Evolutionary conservation across 805 yeast species (phyloP).

Genomic region (Candida pseudofarinosa): DNA sequence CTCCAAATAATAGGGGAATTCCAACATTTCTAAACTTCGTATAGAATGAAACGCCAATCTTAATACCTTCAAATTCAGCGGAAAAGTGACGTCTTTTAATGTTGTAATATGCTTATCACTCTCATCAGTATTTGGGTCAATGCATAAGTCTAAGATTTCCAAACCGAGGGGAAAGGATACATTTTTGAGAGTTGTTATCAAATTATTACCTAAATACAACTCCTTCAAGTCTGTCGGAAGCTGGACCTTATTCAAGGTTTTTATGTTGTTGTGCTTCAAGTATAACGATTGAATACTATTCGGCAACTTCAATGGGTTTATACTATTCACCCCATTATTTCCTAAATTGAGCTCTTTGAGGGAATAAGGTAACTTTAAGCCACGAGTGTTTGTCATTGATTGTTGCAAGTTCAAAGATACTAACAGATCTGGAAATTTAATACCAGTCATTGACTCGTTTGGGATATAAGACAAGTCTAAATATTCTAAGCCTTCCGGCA

Average conservation of each 20-base stretch:
- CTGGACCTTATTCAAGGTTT: conserved; percentile 40
- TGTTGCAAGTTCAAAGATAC: conserved; percentile 35
- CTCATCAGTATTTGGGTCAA: conserved; percentile 40
- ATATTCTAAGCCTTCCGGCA: conserved; percentile 33
- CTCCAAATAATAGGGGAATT: conserved; percentile 32
- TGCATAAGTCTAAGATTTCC: conserved; percentile 38
- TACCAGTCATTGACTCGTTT: conserved; percentile 44
- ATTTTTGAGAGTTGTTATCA: conserved; percentile 42
- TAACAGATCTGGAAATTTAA: conserved; percentile 41
- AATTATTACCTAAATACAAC: conserved; percentile 38
- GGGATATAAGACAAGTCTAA: conserved; percentile 41
- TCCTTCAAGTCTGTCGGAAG: conserved; percentile 33
- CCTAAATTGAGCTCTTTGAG: conserved; percentile 30
- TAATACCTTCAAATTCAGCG: conserved; percentile 30
- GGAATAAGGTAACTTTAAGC: conserved; percentile 34
- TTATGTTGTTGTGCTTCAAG: conserved; percentile 38
- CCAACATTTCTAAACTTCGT: conserved; percentile 33
- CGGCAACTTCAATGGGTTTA: conserved; percentile 42
- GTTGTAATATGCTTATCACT: conserved; percentile 39
- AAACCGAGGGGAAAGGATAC: conserved; percentile 36
- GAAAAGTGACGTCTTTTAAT: conserved; percentile 38
- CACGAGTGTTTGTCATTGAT: conserved; percentile 43
- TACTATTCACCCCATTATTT: conserved; percentile 41
- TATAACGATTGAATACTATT: conserved; percentile 35
- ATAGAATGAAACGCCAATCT: conserved; percentile 38